Conservation (phyloP, 2,329 filamentous ascomycete species). For the Sporothrix luriei region DNA sequence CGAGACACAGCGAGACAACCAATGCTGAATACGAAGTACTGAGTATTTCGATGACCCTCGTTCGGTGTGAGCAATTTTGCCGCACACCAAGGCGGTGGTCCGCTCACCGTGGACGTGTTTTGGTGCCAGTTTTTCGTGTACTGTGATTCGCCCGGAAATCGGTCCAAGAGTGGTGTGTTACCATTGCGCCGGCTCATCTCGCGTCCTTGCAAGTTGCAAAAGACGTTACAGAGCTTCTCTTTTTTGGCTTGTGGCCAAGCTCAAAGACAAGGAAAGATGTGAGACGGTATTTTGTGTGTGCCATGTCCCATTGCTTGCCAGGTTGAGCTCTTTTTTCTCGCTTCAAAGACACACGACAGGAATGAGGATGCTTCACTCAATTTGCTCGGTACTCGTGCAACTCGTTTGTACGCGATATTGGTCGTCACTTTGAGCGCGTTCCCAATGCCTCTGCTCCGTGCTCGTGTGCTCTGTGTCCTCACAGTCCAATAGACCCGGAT, state of each 20-base stretch:
- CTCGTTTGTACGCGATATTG: constrained; percentile 2
- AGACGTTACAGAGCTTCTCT: too few relatives aligned
- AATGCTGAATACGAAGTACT: background rate
- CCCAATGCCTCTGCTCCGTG: background rate
- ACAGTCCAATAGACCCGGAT: constrained; percentile 1
- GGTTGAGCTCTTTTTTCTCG: background rate
- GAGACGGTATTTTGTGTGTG: background rate
- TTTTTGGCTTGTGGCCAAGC: background rate
- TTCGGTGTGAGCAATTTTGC: background rate
- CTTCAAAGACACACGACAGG: background rate
- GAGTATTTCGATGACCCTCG: background rate
- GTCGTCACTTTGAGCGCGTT: background rate
- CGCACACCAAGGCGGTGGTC: background rate
- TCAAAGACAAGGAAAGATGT: background rate
- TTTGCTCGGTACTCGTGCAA: background rate
- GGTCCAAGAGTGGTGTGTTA: background rate
- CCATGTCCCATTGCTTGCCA: background rate
- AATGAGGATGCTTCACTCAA: background rate
- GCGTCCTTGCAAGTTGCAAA: background rate
- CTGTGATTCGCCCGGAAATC: constrained; percentile 11
- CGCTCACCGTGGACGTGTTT: background rate
- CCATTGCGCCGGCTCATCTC: background rate
- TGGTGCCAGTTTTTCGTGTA: background rate
- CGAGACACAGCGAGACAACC: background rate
- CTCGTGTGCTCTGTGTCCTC: background rate